Evolutionary conservation across 169 alveolate species (phyloP).

Genomic region (Ichthyophthirius multifiliis): DNA sequence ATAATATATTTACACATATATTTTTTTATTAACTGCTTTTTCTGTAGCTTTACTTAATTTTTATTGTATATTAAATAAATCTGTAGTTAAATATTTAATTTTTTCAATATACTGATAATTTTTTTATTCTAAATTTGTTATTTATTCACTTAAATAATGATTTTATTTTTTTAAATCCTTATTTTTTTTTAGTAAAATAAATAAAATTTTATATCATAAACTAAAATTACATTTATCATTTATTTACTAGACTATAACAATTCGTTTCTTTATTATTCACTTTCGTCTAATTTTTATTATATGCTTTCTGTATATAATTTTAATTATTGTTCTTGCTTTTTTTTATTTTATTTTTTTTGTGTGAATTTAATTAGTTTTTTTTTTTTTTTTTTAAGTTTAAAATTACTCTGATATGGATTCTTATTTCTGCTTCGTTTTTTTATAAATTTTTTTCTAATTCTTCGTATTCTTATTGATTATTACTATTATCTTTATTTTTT

Average conservation of each 20-base stretch:
- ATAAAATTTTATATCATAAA: neutral
- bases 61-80: too few relatives aligned
- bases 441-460: constrained; percentile 29
- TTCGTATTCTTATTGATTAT: constrained; percentile 32
- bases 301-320: constrained; percentile 31
- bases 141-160: neutral
- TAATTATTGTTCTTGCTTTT: constrained; percentile 32
- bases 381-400: too few relatives aligned
- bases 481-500: neutral
- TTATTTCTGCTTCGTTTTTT: constrained; percentile 38
- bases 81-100: too few relatives aligned
- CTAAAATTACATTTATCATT: constrained; percentile 16
- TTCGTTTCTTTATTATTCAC: constrained; percentile 24
- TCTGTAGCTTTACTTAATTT: too few relatives aligned
- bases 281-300: constrained; percentile 33
- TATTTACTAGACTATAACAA: constrained; percentile 14
- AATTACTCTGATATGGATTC: constrained; percentile 46
- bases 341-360: neutral
- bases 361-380: neutral
- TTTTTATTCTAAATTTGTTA: neutral
- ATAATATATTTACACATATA: too few relatives aligned
- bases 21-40: too few relatives aligned
- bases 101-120: neutral
- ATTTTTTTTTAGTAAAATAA: neutral
- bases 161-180: constrained; percentile 8